Evolutionary conservation across 176 grass and related monocot genomes (phyloP), one percentile per base, ranked within the genome.

Genomic region (Bothriochloa decipiens): DNA sequence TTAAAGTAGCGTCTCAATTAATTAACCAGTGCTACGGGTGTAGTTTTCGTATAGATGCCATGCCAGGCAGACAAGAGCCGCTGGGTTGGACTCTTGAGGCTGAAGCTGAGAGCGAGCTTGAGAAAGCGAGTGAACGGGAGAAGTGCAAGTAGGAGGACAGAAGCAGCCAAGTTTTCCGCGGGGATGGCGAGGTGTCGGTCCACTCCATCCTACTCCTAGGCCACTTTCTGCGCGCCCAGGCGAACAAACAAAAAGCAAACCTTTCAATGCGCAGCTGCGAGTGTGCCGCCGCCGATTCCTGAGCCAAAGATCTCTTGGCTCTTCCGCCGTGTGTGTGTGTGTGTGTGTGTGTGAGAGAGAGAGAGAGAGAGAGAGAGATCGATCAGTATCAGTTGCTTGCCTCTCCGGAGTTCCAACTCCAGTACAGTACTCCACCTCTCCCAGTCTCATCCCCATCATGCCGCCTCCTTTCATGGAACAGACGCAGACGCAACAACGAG

Each of bases 171-270:
- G 39, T 41, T 41, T 37, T 33, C 55, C 75, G 64, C 68, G 53
- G 13, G 7, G 20, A 60, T 60, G 55, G 55, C 22, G 3, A 7
- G 17, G 52, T 36, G 52, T 55, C 52, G 40, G 40, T 42, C 52
- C 16, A 47, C 45, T 65, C 91, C 71, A 61, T 36, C 76, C 60
- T 82, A 89, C 50, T 36, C 76, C 60, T 82, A 89, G 82, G 80
- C 64, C 43, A 78, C 66, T 57, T 23, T 58, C 62, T 70, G 81
- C 62, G 36, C 68, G 42, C 10, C 42, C 42, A 42, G 40, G 84
- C 65, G 82, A 93, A 85, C 80, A 88, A 88, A 92, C 92, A 91
- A 92, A 90, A 97, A 77, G 75, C 86, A 78, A 78, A 52, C 82
- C 89, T 92, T 91, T 89, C 84, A 85, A 86, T 27, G 65, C 27